phyloP scores from a whole-genome alignment of 2,329 filamentous ascomycete species.

The Xylaria sp. region DNA sequence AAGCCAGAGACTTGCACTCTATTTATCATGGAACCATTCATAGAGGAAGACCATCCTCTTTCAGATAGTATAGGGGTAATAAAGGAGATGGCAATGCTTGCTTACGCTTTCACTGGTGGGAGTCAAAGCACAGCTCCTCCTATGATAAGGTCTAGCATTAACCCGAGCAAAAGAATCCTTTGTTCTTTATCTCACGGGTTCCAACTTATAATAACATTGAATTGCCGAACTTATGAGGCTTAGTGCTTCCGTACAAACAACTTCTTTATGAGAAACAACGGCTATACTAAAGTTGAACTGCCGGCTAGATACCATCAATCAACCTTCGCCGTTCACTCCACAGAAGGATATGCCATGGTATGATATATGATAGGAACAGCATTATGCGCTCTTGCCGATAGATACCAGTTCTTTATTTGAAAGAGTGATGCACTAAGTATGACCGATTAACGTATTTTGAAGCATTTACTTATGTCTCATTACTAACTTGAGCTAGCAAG shows the following conservation, averaged over 20 bases:
- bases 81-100: neutral
- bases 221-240: neutral
- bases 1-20: neutral
- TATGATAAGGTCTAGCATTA: neutral
- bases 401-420: neutral
- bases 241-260: neutral
- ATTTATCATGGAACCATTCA: neutral
- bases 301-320: neutral
- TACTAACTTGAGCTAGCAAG: neutral
- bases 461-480: neutral
- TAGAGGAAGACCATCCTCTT: neutral
- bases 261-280: too few relatives aligned
- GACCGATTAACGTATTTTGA: neutral
- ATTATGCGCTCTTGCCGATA: neutral
- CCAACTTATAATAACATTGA: neutral
- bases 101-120: neutral
- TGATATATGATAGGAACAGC: too few relatives aligned
- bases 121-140: neutral
- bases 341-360: neutral
- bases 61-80: neutral
- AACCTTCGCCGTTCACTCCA: neutral
- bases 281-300: neutral
- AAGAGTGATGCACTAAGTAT: neutral
- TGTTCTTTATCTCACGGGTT: too few relatives aligned
- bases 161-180: neutral